phyloP scores from a whole-genome alignment of 768 basidiomycete genomes.

The Boletus reticulatus region DNA sequence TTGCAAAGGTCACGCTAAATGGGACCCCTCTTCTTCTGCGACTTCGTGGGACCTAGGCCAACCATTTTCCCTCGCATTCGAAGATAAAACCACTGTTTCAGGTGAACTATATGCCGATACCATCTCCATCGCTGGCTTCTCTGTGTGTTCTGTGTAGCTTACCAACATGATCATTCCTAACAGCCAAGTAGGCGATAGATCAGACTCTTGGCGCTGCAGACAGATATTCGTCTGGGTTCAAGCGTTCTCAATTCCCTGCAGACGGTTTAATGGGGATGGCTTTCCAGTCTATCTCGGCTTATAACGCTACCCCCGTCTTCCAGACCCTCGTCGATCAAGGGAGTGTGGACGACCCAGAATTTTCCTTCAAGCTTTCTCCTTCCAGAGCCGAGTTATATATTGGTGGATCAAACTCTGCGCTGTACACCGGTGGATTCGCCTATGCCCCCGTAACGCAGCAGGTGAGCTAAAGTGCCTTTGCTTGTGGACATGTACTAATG shows the following conservation, averaged over 20 bases:
- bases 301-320: slow-evolving; percentile 27
- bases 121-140: slow-evolving; percentile 3
- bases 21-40: slow-evolving; percentile 21
- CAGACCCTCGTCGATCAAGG: slow-evolving; percentile 22
- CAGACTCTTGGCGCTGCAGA: slow-evolving; percentile 14
- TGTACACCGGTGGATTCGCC: slow-evolving; percentile 38
- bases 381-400: slow-evolving; percentile 36
- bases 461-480: slow-evolving; percentile 7
- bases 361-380: slow-evolving; percentile 24
- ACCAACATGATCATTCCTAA: not conserved
- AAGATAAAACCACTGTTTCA: slow-evolving; percentile 31
- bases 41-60: slow-evolving; percentile 24
- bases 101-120: slow-evolving; percentile 39
- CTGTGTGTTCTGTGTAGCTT: not conserved
- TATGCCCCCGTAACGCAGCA: slow-evolving; percentile 27
- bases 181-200: not conserved
- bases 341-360: slow-evolving; percentile 19
- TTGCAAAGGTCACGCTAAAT: slow-evolving; percentile 31
- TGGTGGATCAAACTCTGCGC: slow-evolving; percentile 38
- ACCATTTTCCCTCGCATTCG: slow-evolving; percentile 37
- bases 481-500: not conserved
- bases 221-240: not conserved
- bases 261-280: slow-evolving; percentile 30
- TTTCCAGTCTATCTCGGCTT: slow-evolving; percentile 27
- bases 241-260: not conserved